Evolutionary conservation across 805 yeast species (phyloP), one percentile per base, ranked within the genome.

Genomic region (Ogataea methanolica): DNA sequence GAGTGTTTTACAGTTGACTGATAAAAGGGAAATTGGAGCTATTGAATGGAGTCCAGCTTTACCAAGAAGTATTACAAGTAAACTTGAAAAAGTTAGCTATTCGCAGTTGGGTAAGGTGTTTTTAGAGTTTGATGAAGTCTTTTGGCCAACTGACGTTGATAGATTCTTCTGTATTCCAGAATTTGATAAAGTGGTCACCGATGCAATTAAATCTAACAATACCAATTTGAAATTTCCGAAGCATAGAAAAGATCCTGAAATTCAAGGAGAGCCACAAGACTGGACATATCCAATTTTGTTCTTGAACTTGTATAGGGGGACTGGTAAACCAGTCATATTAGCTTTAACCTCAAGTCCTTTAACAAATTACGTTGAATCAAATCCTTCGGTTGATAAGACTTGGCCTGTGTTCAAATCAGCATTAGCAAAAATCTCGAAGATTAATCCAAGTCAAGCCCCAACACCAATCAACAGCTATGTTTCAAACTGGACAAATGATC

Each of bases 401-500:
- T 78, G 83, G 81, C 55, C 59, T 1, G 66, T 73, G 45, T 70
- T 73, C 59, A 65, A 65, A 49, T 78, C 79, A 2, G 63, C 74
- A 58, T 52, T 78, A 15, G 54, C 65, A 0, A 56, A 60, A 31
- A 58, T 67, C 7, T 53, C 66, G 8, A 23, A 39, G 8, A 17
- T 37, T 2, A 61, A 60, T 29, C 34, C 66, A 12, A 60, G 55
- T 0, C 49, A 52, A 2, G 37, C 34, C 16, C 62, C 65, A 6
- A 23, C 41, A 3, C 71, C 72, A 7, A 42, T 48, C 7, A 52
- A 54, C 36, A 56, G 58, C 6, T 45, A 52, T 33, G 55, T 61
- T 14, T 67, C 80, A 4, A 66, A 69, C 44, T 79, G 84, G 84
- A 72, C 80, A 0, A 60, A 51, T 19, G 80, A 79, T 54, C 80